Evolutionary conservation across 176 grass and related monocot genomes (phyloP).

Genomic region (Phoenix roebelenii): DNA sequence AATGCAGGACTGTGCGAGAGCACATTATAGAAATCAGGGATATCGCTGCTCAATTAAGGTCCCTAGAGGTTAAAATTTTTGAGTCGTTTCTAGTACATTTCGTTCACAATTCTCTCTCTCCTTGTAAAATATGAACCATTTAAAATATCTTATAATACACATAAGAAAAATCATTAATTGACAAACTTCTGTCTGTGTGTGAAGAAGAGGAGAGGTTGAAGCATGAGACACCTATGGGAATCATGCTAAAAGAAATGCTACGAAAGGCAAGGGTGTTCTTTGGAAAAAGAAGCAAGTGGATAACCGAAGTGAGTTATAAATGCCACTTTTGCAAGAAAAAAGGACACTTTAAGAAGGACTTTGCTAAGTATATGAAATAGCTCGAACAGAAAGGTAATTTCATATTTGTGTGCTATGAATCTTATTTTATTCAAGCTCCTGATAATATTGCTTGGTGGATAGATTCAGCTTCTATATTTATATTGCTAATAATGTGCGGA

Average conservation of each 20-base stretch:
- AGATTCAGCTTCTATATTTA: too few species aligned
- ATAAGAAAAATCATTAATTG: not conserved
- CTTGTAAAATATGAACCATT: not conserved
- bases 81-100: slow-evolving; percentile 5
- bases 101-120: not conserved
- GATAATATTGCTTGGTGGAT: too few species aligned
- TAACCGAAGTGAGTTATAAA: not conserved
- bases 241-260: not conserved
- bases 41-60: slow-evolving; percentile 4
- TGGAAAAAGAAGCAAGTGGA: not conserved
- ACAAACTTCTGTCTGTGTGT: too few species aligned
- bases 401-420: too few species aligned
- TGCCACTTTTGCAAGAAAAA: not conserved
- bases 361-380: not conserved
- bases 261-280: not conserved
- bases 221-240: too few species aligned
- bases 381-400: not conserved
- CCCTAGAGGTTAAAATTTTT: not conserved
- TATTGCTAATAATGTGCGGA: too few species aligned
- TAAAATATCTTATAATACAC: slow-evolving; percentile 4
- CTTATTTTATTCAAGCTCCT: too few species aligned
- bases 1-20: not conserved
- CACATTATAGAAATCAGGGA: slow-evolving; percentile 13
- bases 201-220: too few species aligned
- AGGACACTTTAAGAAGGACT: not conserved